These are phyloP conservation scores for Scheffersomyces parashehatae DNA, from an alignment of 1,139 yeast species.

Conservation along the genomic window DNA sequence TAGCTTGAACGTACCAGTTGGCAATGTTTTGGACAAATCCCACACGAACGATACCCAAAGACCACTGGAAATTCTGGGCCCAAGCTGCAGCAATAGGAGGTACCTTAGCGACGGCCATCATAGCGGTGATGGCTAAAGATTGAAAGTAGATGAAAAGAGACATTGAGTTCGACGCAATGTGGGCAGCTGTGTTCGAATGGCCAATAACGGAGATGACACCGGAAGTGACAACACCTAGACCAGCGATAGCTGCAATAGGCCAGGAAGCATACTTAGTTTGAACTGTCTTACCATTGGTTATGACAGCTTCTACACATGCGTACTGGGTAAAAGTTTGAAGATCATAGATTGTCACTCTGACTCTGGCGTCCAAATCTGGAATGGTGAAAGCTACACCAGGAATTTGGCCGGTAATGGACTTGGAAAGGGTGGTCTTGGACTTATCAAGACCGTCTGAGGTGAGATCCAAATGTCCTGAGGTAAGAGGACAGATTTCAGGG, in stretches of 20 bases:
- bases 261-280: conserved; percentile 93
- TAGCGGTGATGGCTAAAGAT: conserved; percentile 85
- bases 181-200: conserved; percentile 92
- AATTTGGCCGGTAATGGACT: conserved; percentile 48
- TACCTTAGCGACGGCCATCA: conserved; percentile 92
- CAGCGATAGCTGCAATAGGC: conserved; percentile 94
- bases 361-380: conserved; percentile 94
- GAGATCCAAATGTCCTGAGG: conserved; percentile 84
- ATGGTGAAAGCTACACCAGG: conserved; percentile 87
- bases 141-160: conserved; percentile 93
- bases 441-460: conserved; percentile 31
- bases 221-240: conserved; percentile 82
- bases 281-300: conserved; percentile 89
- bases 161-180: conserved; percentile 92
- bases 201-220: conserved; percentile 87
- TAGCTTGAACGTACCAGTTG: conserved; percentile 94
- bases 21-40: conserved; percentile 84
- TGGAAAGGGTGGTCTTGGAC: conserved; percentile 38
- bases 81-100: conserved; percentile 99
- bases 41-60: conserved; percentile 82
- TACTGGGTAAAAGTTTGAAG: conserved; percentile 49
- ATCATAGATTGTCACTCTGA: conserved; percentile 66
- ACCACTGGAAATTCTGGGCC: conserved; percentile 97
- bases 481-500: conserved; percentile 71
- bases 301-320: conserved; percentile 91